Base-by-base conservation (phyloP, 768 basidiomycete species). In the Tephrocybe sp. region DNA sequence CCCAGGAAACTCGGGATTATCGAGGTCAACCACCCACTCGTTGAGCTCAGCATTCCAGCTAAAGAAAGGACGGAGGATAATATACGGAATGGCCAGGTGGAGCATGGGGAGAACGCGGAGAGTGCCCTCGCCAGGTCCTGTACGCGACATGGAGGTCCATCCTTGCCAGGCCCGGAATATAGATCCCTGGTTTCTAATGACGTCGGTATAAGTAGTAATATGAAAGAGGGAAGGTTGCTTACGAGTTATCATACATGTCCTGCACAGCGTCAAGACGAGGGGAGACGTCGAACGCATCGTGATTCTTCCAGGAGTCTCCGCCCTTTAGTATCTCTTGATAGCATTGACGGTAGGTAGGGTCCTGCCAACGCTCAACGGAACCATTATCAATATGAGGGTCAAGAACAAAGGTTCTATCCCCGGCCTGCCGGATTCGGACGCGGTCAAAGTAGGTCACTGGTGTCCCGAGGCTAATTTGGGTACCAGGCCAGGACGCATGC, bases 361-460 rank as follows among this genome's bases (percentile, higher is more conserved):
- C 78, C 59, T 82, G 77, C 79, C 79, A 81, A 2, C 84, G 64
- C 69, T 86, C 70, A 51, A 78, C 67, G 7, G 75, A 72, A 9
- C 80, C 81, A 0, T 73, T 74, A 42, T 82, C 79, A 13, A 73
- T 63, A 46, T 86, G 83, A 9, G 86, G 83, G 0, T 83, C 86
- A 2, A 90, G 68, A 0, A 80, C 75, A 60, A 90, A 90, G 40
- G 75, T 74, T 11, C 73, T 65, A 52, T 89, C 88, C 0, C 89
- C 90, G 0, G 88, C 86, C 24, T 74, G 75, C 5, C 90, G 78
- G 39, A 90, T 87, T 2, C 88, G 76, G 9, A 91, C 68, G 5
- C 89, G 76, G 65, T 92, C 89, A 51, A 82, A 87, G 64, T 92
- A 92, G 1, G 83, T 80, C n/a, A 91, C 66, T 0, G 87, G 86